Evolutionary conservation across 805 yeast genomes (phyloP).

Genomic region (Schwanniomyces sp.): DNA sequence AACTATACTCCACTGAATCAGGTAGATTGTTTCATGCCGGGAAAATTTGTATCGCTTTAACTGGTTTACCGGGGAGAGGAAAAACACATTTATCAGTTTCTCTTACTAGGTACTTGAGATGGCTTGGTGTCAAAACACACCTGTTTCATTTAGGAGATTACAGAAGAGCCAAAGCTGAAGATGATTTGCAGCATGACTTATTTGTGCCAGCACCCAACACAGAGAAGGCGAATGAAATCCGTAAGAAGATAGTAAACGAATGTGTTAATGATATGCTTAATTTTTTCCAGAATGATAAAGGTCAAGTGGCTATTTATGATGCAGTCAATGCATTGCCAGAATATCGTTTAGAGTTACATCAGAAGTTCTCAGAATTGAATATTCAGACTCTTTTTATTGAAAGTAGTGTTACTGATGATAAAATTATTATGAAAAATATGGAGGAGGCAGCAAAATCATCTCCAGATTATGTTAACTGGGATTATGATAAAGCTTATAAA

Average conservation of each 20-base stretch:
- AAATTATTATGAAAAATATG: slow-evolving; percentile 70
- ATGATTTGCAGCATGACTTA: slow-evolving; percentile 61
- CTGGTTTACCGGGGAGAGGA: slow-evolving; percentile 95
- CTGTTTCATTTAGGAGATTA: slow-evolving; percentile 92
- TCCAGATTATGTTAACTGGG: slow-evolving; percentile 83
- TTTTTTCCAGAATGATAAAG: slow-evolving; percentile 73
- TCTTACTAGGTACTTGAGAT: slow-evolving; percentile 84
- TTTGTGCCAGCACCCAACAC: slow-evolving; percentile 53
- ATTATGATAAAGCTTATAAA: slow-evolving; percentile 65
- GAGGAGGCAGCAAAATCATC: slow-evolving; percentile 77
- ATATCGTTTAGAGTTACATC: slow-evolving; percentile 61
- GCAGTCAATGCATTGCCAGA: slow-evolving; percentile 83
- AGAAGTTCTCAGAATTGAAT: slow-evolving; percentile 52
- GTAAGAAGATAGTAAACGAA: slow-evolving; percentile 57
- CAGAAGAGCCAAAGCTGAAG: slow-evolving; percentile 56
- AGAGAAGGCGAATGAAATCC: slow-evolving; percentile 46
- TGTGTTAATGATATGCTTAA: slow-evolving; percentile 68
- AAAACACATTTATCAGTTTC: slow-evolving; percentile 92
- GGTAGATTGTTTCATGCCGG: slow-evolving; percentile 97
- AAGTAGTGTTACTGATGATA: slow-evolving; percentile 73
- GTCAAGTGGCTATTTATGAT: slow-evolving; percentile 95
- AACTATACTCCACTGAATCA: slow-evolving; percentile 85
- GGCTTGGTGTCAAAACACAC: slow-evolving; percentile 94
- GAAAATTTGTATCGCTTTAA: slow-evolving; percentile 80
- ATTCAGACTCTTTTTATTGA: slow-evolving; percentile 87